Evolutionary conservation across 75 land plant genomes (phyloP).

Genomic region (Isoetes taiwanensis): DNA sequence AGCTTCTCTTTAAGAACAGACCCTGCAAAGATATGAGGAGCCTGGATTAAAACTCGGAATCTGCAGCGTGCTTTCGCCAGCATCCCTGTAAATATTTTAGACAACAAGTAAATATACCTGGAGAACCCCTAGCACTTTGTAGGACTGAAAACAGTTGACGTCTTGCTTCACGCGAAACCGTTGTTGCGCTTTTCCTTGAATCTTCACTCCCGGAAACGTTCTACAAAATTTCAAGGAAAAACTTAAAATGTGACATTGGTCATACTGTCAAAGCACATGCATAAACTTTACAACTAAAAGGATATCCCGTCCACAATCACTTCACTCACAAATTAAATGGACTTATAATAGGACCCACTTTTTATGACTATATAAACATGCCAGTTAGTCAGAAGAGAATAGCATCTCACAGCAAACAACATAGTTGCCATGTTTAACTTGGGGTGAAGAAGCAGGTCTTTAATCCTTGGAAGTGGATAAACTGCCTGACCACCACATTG

Average conservation of each 20-base stretch:
- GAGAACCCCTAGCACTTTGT: conserved; percentile 97
- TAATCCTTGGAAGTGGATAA: conserved; percentile 76
- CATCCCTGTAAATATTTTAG: neutral
- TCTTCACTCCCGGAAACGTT: conserved; percentile 33
- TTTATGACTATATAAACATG: neutral
- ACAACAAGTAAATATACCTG: conserved; percentile 34
- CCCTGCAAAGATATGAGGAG: conserved; percentile 31
- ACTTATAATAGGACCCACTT: neutral
- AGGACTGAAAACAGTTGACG: conserved; percentile 90
- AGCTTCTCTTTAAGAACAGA: conserved; percentile 89
- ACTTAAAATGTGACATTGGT: too few relatives aligned
- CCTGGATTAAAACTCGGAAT: neutral
- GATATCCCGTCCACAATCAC: neutral
- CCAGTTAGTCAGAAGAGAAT: neutral
- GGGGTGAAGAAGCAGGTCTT: conserved; percentile 64
- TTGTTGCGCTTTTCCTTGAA: conserved; percentile 43
- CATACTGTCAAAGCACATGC: too few relatives aligned
- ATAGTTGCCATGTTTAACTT: conserved; percentile 79
- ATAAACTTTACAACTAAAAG: neutral
- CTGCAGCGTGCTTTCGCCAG: neutral
- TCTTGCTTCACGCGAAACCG: conserved; percentile 81
- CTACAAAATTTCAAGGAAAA: neutral
- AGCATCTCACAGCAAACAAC: conserved; percentile 54
- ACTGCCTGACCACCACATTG: conserved; percentile 73
- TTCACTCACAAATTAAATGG: neutral